These are phyloP conservation scores for Mycena kentingensis DNA, from an alignment of 768 basidiomycete species.

Conservation along the genomic window DNA sequence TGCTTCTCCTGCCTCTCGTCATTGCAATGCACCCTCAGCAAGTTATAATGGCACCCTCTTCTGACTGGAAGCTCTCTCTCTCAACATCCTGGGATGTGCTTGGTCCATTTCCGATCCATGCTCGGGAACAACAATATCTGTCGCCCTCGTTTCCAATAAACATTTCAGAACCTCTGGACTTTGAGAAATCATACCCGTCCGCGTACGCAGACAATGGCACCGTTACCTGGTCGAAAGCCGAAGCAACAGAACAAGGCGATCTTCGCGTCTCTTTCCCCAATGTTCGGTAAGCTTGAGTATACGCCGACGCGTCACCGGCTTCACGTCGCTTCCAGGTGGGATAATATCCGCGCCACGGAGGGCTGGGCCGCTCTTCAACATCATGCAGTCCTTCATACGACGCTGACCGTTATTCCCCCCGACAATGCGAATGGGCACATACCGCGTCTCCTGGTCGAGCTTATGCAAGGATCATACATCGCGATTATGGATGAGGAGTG, in stretches of 20 bases:
- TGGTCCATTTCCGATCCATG: constrained; percentile 83
- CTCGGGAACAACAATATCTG: constrained; percentile 81
- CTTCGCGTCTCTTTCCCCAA: constrained; percentile 66
- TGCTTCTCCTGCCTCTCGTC: neutral
- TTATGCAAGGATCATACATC: constrained; percentile 78
- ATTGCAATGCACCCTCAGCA: constrained; percentile 10
- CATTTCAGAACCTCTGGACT: constrained; percentile 55
- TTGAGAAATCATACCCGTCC: constrained; percentile 58
- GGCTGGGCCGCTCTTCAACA: constrained; percentile 90
- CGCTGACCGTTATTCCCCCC: constrained; percentile 61
- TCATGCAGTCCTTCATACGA: constrained; percentile 67
- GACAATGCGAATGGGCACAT: constrained; percentile 6
- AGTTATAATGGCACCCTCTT: neutral
- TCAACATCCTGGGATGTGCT: constrained; percentile 49
- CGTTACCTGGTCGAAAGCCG: constrained; percentile 59
- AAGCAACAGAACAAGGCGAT: constrained; percentile 44
- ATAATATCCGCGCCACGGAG: constrained; percentile 68
- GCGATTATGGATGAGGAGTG: constrained; percentile 45
- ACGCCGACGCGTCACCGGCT: neutral
- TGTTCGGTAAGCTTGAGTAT: constrained; percentile 45
- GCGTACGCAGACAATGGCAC: constrained; percentile 63
- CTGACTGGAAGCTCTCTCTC: constrained; percentile 30
- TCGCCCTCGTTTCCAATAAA: constrained; percentile 75
- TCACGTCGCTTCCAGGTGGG: constrained; percentile 55
- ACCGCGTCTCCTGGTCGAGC: constrained; percentile 58